phyloP scores from a whole-genome alignment of 139 green algal species.

The Desmodesmus armatus region DNA sequence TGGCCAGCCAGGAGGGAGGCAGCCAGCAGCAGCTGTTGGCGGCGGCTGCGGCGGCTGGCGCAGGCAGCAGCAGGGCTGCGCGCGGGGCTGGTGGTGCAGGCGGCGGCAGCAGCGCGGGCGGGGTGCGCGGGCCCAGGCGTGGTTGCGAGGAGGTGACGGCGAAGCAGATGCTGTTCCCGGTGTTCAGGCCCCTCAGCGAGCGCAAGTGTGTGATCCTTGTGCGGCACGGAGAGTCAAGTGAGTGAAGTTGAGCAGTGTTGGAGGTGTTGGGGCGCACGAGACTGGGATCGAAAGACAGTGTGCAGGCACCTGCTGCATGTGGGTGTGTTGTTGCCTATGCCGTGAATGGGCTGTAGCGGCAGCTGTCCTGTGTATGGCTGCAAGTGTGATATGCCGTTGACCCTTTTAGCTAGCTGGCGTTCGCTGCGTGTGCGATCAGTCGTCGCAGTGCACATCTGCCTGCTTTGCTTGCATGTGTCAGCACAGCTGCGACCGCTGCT shows the following conservation, averaged over 20 bases:
- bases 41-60: background rate
- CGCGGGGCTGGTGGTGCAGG: background rate
- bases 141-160: constrained; percentile 39
- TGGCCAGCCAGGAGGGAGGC: constrained; percentile 39
- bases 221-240: constrained; percentile 59
- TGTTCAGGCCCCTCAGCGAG: constrained; percentile 62
- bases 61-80: background rate
- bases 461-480: no score
- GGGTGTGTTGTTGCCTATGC: background rate
- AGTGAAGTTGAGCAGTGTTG: no score
- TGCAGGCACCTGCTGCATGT: background rate
- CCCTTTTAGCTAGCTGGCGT: background rate
- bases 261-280: background rate
- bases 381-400: background rate
- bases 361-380: background rate
- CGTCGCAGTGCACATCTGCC: no score
- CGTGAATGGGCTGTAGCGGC: background rate
- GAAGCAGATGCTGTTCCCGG: constrained; percentile 64
- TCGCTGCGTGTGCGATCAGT: background rate
- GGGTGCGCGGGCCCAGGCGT: no score
- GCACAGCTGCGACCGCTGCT: no score
- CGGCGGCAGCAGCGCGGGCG: background rate
- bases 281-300: no score
- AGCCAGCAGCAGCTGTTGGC: no score
- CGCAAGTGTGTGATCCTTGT: constrained; percentile 59